Evolutionary conservation across 176 grass and related monocot genomes (phyloP).

Genomic region (Juncus effusus): DNA sequence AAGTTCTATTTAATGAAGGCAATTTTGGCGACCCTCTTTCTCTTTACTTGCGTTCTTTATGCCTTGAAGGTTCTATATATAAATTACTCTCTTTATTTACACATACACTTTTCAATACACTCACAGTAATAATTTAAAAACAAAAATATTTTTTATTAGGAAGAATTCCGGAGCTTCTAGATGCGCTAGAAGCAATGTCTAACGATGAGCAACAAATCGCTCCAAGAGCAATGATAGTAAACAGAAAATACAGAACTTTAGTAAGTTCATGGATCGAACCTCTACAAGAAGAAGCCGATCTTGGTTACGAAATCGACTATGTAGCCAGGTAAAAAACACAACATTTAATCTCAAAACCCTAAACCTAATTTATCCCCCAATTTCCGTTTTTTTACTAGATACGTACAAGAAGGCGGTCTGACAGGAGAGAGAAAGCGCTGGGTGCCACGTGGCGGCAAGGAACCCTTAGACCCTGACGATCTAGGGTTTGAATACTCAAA

Average conservation of each 20-base stretch:
- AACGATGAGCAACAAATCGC: conserved; percentile 64
- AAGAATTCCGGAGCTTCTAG: conserved; percentile 86
- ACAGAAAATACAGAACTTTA: conserved; percentile 90
- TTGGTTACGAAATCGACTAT: conserved; percentile 92
- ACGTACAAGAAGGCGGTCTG: conserved; percentile 92
- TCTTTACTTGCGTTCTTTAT: conserved; percentile 86
- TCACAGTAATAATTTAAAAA: conserved; percentile 44
- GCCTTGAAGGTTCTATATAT: conserved; percentile 61
- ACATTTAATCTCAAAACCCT: not conserved
- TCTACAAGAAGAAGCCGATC: conserved; percentile 97
- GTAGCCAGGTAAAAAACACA: conserved; percentile 58
- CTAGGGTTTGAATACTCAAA: conserved; percentile 95
- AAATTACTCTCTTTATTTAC: not conserved
- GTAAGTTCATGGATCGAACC: conserved; percentile 99
- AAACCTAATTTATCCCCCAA: not conserved
- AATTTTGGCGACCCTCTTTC: conserved; percentile 91
- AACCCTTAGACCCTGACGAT: conserved; percentile 82
- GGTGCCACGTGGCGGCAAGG: conserved; percentile 88
- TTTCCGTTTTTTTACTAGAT: conserved; percentile 38
- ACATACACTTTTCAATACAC: conserved; percentile 28
- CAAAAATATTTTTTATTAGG: conserved; percentile 71
- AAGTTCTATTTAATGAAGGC: conserved; percentile 79
- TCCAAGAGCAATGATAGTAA: conserved; percentile 90
- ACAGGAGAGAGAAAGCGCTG: conserved; percentile 98
- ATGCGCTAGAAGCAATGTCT: conserved; percentile 89